Conservation (phyloP, 768 basidiomycete genomes). For the Pisolithus albus region DNA sequence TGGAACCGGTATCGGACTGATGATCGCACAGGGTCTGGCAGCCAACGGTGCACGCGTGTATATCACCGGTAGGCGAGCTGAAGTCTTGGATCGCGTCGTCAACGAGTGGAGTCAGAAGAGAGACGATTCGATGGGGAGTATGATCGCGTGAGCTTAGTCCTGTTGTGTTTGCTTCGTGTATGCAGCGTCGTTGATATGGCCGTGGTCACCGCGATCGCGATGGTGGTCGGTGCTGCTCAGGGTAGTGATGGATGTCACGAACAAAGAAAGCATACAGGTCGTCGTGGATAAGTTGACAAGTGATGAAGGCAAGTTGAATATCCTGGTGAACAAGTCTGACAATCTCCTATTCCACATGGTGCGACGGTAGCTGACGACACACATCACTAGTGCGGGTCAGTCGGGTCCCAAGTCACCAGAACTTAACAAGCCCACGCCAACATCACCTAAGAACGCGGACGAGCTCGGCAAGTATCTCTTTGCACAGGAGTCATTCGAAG, state of each 20-base stretch:
- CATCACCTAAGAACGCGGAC: constrained; percentile 56
- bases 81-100: constrained; percentile 55
- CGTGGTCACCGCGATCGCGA: not conserved
- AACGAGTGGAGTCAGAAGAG: constrained; percentile 39
- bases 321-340: constrained; percentile 76
- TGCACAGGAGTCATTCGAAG: constrained; percentile 54
- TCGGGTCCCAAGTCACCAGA: constrained; percentile 56
- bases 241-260: constrained; percentile 64
- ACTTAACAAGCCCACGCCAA: constrained; percentile 48
- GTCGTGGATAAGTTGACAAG: constrained; percentile 36
- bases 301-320: constrained; percentile 62
- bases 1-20: constrained; percentile 50
- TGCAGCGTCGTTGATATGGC: constrained; percentile 1
- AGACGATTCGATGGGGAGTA: constrained; percentile 34
- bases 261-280: constrained; percentile 55
- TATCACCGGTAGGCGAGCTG: constrained; percentile 62
- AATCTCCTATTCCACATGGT: not conserved
- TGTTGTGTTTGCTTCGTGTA: not conserved
- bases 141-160: constrained; percentile 48
- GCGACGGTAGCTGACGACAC: constrained; percentile 1
- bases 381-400: constrained; percentile 60
- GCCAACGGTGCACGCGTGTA: constrained; percentile 77
- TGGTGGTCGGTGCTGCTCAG: constrained; percentile 26
- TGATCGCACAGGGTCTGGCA: constrained; percentile 69
- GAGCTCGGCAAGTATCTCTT: constrained; percentile 66